Percentiles rank a stretch among this genome's conserved stretches.
Evolutionary conservation across 441 rosid genomes (phyloP).

Genomic region (Brassica balearica): DNA sequence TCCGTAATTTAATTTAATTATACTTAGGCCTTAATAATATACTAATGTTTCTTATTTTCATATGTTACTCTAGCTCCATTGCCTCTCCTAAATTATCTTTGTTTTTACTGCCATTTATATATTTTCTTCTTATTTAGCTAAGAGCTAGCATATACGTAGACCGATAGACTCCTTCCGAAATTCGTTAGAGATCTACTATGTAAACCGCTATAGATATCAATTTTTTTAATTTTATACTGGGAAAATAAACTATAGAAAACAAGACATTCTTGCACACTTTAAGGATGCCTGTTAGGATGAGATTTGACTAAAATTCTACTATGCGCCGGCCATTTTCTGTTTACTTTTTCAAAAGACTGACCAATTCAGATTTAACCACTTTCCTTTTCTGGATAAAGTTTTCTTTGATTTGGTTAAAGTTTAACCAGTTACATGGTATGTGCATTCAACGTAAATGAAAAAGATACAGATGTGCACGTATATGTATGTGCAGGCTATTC

Average conservation of each 20-base stretch:
- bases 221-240: neutral
- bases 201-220: neutral
- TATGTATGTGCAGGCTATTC: constrained; percentile 11
- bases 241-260: constrained; percentile 4
- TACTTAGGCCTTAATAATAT: neutral
- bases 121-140: neutral
- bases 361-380: constrained; percentile 28
- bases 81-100: neutral
- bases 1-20: neutral
- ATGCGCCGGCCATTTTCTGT: constrained; percentile 36
- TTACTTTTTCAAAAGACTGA: constrained; percentile 22
- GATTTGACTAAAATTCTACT: constrained; percentile 27
- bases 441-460: neutral
- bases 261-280: constrained; percentile 14
- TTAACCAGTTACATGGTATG: neutral
- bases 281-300: constrained; percentile 37
- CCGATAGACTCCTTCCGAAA: neutral
- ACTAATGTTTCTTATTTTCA: neutral
- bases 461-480: constrained; percentile 23
- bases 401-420: constrained; percentile 9
- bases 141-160: constrained; percentile 14
- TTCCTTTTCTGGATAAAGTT: constrained; percentile 33
- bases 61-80: neutral
- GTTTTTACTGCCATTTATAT: neutral
- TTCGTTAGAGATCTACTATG: neutral